phyloP scores from a whole-genome alignment of 768 basidiomycete species.

The Leccinum uliginosum region DNA sequence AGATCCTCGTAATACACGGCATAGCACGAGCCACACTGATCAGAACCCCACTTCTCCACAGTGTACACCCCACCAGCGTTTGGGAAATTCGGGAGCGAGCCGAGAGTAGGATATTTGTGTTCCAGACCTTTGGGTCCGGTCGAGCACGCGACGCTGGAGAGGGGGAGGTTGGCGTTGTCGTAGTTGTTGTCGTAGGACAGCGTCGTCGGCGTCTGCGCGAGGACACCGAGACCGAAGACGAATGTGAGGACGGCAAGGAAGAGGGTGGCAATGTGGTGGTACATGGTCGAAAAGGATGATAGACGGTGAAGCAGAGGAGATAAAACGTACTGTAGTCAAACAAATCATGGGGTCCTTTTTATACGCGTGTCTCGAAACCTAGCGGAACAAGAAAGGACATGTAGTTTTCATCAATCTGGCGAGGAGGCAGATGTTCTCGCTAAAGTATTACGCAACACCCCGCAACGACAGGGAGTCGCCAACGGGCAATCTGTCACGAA shows the following conservation, averaged over 20 bases:
- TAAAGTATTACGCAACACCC: background rate
- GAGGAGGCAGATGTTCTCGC: background rate
- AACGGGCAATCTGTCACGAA: background rate
- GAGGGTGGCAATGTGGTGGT: slow-evolving; percentile 14
- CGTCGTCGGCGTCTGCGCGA: slow-evolving; percentile 20
- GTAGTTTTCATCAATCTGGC: background rate
- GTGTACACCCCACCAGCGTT: slow-evolving; percentile 30
- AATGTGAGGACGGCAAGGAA: slow-evolving; percentile 10
- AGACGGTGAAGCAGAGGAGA: background rate
- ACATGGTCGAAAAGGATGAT: slow-evolving; percentile 21
- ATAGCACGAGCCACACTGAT: slow-evolving; percentile 31
- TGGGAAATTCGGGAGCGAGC: slow-evolving; percentile 36
- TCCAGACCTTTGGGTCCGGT: slow-evolving; percentile 35
- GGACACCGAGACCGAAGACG: slow-evolving; percentile 12
- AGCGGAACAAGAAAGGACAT: slow-evolving; percentile 3
- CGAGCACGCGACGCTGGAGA: slow-evolving; percentile 35
- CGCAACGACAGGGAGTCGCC: background rate
- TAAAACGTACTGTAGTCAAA: background rate
- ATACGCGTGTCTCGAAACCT: slow-evolving; percentile 7
- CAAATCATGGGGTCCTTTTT: slow-evolving; percentile 9
- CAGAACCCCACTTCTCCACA: slow-evolving; percentile 20
- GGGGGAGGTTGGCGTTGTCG: slow-evolving; percentile 26
- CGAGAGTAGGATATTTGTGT: slow-evolving; percentile 34
- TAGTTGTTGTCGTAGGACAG: slow-evolving; percentile 38
- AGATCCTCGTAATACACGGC: slow-evolving; percentile 24